Conservation (phyloP, 23 red algal genomes). For the Gracilariopsis chorda region DNA sequence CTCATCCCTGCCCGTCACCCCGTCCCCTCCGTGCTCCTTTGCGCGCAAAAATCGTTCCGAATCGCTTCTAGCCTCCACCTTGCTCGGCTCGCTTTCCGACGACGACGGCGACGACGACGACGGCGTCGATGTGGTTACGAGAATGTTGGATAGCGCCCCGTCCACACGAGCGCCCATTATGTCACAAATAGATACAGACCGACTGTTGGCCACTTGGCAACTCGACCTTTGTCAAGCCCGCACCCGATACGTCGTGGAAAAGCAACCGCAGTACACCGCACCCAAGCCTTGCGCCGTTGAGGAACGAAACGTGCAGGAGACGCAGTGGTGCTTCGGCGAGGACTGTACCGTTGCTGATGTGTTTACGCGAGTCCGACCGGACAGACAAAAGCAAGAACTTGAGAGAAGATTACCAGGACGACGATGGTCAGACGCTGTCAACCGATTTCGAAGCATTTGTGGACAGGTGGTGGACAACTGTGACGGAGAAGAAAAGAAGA, state of each 20-base stretch:
- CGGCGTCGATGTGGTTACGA: constrained; percentile 19
- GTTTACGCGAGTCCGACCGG: constrained; percentile 3
- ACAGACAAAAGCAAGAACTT: constrained; percentile 20
- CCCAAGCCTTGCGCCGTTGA: background rate
- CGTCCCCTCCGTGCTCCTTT: too few relatives aligned
- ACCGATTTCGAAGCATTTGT: background rate
- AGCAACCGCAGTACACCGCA: background rate
- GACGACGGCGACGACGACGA: background rate
- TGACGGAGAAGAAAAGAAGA: background rate
- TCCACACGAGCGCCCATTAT: background rate
- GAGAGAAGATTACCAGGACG: background rate
- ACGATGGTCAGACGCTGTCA: constrained; percentile 13
- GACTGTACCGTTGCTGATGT: constrained; percentile 39
- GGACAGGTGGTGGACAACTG: background rate
- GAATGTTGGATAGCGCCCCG: constrained; percentile 9
- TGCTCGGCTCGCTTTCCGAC: background rate
- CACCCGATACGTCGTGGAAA: background rate
- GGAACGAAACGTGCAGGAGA: background rate
- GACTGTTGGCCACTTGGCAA: background rate
- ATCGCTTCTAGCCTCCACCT: background rate
- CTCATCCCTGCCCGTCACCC: too few relatives aligned
- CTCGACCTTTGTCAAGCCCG: background rate
- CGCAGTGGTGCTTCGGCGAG: constrained; percentile 1
- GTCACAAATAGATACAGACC: background rate
- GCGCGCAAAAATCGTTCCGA: too few relatives aligned